Evolutionary conservation across 345 rosid genomes (phyloP), one percentile per base, ranked within the genome.

Genomic region (Sisymbrium altissimum): DNA sequence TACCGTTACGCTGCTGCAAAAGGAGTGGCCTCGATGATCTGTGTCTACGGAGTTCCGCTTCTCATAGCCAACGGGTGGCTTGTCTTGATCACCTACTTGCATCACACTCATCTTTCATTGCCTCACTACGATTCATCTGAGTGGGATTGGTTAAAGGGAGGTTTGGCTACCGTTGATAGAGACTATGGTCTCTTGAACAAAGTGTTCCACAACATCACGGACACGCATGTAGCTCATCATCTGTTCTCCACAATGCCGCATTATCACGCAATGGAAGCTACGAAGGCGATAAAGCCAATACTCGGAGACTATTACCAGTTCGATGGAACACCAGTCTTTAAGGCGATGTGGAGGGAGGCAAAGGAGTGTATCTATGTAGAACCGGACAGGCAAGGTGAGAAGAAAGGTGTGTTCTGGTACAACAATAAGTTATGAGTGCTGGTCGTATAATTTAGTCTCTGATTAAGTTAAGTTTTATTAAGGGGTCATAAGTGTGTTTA

Each of bases 101-200:
- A 93, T 75, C 98, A 93, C 83, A 89, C 98, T 18, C 97, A 93
- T 32, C 89, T 89, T 0, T 76, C 97, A 0, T 70, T 91, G 71
- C 98, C 98, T 1, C 98, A 89, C 63, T 93, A 93, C 32, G 86
- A 88, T 73, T 81, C 94, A 7, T 79, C 90, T 0, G 94, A 88
- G 70, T 93, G 98, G 98, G 98, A 91, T 38, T 93, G 98, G 98
- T 68, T 93, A 3, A 80, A 89, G 29, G 98, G 98, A 59, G 97
- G 92, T 39, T 70, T 91, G 41, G 84, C 94, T 7, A 91, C 98
- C 0, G 92, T 88, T 1, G 98, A 93, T 74, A 83, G 96, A 64
- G 96, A 89, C 71, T 93, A 91, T 11, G 98, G 97, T 27, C 78
- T 89, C 67, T 30, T 93, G 80, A 93, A 91, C 83, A 86, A 84